Evolutionary conservation across 495 filamentous ascomycete genomes (phyloP), one percentile per base, ranked within the genome.

Genomic region (Cercophora newfieldiana): DNA sequence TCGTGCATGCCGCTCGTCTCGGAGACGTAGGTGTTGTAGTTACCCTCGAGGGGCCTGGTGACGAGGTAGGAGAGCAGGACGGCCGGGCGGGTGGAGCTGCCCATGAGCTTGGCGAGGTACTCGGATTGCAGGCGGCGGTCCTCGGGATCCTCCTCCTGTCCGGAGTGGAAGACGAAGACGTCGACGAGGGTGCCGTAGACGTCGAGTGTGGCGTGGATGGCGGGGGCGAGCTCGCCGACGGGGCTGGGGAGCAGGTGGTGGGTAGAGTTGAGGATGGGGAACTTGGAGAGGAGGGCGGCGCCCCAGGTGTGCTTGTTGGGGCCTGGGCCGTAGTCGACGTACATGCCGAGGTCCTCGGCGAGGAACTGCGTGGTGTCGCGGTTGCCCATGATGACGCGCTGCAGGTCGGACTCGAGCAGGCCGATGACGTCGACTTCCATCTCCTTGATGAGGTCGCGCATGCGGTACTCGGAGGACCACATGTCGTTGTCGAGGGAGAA

Each of bases 281-380:
- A 98, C 75, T 97, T 97, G 71, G 93, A 97, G 1, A 99, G 86
- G 66, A 99, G 82, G 5, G 94, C 95, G 7, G 88, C 83, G 60
- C 96, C 96, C 96, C 96, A 99, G 0, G 96, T 99, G 81, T 99
- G 96, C 80, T 98, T 98, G 85, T 99, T 95, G 12, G 96, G 96
- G 5, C 96, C 95, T 33, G 96, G 96, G 31, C 96, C 96, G 71
- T 93, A 97, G 78, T 99, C 96, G 22, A 93, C 92, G 74, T 97
- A 99, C 94, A 98, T 98, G 59, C 94, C 96, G 28, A 99, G 81
- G 56, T 98, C 94, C 72, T 97, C 95, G 26, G 96, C 94, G 33
- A 99, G 85, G 77, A 91, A 94, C 76, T 98, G 95, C 16, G 96
- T 97, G 56, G 91, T 90, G 76, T 99, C 96, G 70, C 94, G 91